Evolutionary conservation across 441 rosid species (phyloP).

Genomic region (Manihot esculenta): DNA sequence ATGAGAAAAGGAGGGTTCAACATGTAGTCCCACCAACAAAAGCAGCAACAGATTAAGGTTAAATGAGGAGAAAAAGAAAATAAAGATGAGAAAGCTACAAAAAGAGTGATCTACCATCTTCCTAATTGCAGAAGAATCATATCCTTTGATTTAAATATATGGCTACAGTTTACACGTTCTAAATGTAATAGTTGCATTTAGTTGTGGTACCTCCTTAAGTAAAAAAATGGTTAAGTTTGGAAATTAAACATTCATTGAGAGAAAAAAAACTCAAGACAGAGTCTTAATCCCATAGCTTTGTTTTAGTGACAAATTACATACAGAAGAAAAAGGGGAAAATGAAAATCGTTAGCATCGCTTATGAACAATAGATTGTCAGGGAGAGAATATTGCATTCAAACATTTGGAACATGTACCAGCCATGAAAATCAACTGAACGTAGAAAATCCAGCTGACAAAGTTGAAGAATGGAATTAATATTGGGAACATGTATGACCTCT

Average conservation of each 20-base stretch:
- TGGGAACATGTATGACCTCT: conserved; percentile 42
- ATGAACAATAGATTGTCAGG: too few relatives aligned
- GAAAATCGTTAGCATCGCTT: too few relatives aligned
- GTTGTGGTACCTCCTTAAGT: too few relatives aligned
- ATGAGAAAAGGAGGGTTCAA: conserved; percentile 39
- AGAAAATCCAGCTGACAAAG: conserved; percentile 34
- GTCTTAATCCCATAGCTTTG: neutral
- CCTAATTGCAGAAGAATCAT: neutral
- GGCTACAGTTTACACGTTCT: too few relatives aligned
- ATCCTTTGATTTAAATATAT: neutral
- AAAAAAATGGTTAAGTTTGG: too few relatives aligned
- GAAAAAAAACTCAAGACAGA: neutral
- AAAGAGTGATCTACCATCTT: neutral
- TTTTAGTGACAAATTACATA: too few relatives aligned
- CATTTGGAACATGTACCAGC: conserved; percentile 17
- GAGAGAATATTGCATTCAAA: neutral
- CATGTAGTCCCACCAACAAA: conserved; percentile 24
- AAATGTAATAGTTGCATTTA: too few relatives aligned
- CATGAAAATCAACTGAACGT: conserved; percentile 36
- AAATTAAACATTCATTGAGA: neutral
- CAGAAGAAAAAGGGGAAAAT: too few relatives aligned
- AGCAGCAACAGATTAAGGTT: neutral
- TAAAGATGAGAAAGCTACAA: neutral
- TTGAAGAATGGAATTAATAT: conserved; percentile 32
- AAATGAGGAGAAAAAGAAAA: too few relatives aligned